Conservation (phyloP, 2,329 filamentous ascomycete species). For the Pseudocercospora fijiensis region DNA sequence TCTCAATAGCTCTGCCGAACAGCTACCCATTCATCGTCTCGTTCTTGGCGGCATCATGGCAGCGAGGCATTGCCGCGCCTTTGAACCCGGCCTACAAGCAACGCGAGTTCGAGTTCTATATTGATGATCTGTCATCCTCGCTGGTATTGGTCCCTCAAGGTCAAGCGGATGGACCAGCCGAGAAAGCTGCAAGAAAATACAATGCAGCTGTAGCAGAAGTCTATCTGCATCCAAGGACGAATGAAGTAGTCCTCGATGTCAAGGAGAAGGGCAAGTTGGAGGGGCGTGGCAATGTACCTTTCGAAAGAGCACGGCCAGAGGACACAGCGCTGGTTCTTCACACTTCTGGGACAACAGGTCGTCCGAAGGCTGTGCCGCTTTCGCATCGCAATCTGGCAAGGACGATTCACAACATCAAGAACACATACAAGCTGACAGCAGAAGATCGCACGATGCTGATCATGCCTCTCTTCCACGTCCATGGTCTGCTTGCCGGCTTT, state of each 20-base stretch:
- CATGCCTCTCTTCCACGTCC: conserved; percentile 89
- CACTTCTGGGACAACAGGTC: conserved; percentile 79
- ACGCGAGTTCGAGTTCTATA: conserved; percentile 88
- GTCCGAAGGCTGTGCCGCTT: conserved; percentile 80
- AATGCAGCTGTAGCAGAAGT: conserved; percentile 82
- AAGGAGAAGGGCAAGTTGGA: conserved; percentile 71
- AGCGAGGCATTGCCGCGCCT: conserved; percentile 80
- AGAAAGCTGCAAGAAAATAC: conserved; percentile 75
- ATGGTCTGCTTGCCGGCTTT: conserved; percentile 80
- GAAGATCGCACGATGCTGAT: conserved; percentile 79
- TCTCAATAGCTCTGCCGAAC: conserved; percentile 81
- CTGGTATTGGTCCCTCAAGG: conserved; percentile 74
- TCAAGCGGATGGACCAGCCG: conserved; percentile 65
- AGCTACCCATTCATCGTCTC: conserved; percentile 85
- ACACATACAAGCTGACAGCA: conserved; percentile 70
- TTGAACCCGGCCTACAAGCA: conserved; percentile 87
- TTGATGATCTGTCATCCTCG: conserved; percentile 79
- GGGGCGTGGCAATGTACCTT: conserved; percentile 48
- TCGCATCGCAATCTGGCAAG: conserved; percentile 77
- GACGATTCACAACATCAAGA: conserved; percentile 80
- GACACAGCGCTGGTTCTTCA: conserved; percentile 80
- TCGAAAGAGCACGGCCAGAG: conserved; percentile 63
- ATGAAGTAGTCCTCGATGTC: conserved; percentile 71
- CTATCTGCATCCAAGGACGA: conserved; percentile 65
- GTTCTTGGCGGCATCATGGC: conserved; percentile 82